Evolutionary conservation across 2,329 filamentous ascomycete genomes (phyloP).

Genomic region (Scolecobasidium constrictum): DNA sequence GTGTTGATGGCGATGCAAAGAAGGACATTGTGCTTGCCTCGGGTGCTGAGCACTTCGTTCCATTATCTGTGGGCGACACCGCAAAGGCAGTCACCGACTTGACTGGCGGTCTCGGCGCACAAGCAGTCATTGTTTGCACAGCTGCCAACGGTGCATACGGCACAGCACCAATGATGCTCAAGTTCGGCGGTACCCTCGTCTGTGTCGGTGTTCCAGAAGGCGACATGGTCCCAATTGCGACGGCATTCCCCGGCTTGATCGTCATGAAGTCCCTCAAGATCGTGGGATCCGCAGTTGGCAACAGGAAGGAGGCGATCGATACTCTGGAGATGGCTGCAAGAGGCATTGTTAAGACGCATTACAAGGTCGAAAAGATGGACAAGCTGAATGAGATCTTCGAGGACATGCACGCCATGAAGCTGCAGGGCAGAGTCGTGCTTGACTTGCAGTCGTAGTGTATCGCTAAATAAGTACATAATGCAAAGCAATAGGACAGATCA

Average conservation of each 20-base stretch:
- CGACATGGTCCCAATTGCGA: constrained; percentile 32
- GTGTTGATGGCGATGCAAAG: constrained; percentile 54
- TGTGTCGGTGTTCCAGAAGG: constrained; percentile 38
- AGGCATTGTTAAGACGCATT: constrained; percentile 38
- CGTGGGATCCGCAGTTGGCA: constrained; percentile 35
- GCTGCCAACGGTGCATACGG: constrained; percentile 37
- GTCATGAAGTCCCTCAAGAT: constrained; percentile 32
- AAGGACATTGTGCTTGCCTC: constrained; percentile 48
- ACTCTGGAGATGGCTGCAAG: constrained; percentile 34
- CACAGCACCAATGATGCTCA: constrained; percentile 27
- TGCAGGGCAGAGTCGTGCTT: constrained; percentile 37
- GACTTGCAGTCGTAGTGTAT: constrained; percentile 22
- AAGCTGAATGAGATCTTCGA: constrained; percentile 34
- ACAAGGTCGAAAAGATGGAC: constrained; percentile 34
- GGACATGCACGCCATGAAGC: constrained; percentile 33
- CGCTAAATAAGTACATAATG: too few species aligned
- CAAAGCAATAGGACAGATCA: too few species aligned
- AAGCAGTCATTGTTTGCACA: constrained; percentile 47
- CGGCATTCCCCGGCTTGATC: constrained; percentile 28
- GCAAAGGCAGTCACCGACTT: constrained; percentile 45
- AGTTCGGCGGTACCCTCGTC: constrained; percentile 34
- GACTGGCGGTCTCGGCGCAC: constrained; percentile 48
- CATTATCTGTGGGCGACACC: constrained; percentile 42
- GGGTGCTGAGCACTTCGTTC: constrained; percentile 58
- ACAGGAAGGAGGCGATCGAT: constrained; percentile 37